Conservation (phyloP, 495 filamentous ascomycete species). For the Hypoxylon crocopeplum region DNA sequence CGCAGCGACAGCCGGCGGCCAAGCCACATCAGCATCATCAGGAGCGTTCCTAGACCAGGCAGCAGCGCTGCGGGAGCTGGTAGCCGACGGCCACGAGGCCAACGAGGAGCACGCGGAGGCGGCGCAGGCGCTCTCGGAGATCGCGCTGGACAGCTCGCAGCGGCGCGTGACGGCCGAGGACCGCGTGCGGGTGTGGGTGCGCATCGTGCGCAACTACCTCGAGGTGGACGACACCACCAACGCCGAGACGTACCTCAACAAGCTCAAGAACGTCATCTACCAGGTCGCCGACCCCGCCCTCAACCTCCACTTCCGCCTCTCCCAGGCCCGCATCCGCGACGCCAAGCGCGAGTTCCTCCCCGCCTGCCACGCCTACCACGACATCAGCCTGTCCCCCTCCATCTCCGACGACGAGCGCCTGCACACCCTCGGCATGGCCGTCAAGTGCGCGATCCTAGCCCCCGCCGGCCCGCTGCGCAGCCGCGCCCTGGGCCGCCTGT, state of each 20-base stretch:
- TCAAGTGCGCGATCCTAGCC: slow-evolving; percentile 91
- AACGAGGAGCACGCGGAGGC: slow-evolving; percentile 82
- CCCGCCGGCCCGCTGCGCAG: slow-evolving; percentile 89
- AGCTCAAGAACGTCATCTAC: slow-evolving; percentile 89
- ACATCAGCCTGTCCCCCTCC: slow-evolving; percentile 73
- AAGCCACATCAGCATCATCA: slow-evolving; percentile 58
- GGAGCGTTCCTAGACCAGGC: slow-evolving; percentile 81
- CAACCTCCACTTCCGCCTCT: slow-evolving; percentile 84
- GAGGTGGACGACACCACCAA: slow-evolving; percentile 90
- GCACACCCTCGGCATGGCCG: slow-evolving; percentile 84
- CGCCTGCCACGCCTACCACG: slow-evolving; percentile 85
- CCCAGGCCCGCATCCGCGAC: slow-evolving; percentile 91
- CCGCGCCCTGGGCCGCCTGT: slow-evolving; percentile 77
- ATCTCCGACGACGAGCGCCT: slow-evolving; percentile 85
- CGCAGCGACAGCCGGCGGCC: slow-evolving; percentile 46
- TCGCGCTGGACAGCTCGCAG: slow-evolving; percentile 87
- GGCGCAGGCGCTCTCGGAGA: slow-evolving; percentile 78
- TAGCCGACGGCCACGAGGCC: slow-evolving; percentile 82
- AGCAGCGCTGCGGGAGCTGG: slow-evolving; percentile 77
- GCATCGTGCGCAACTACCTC: slow-evolving; percentile 92
- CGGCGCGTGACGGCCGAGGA: slow-evolving; percentile 78
- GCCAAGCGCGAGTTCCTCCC: slow-evolving; percentile 90
- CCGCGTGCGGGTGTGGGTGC: slow-evolving; percentile 84
- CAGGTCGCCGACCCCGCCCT: slow-evolving; percentile 72
- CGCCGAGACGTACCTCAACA: slow-evolving; percentile 88